phyloP scores from a whole-genome alignment of 2,329 filamentous ascomycete genomes.

The Rutstroemia sydowiana region DNA sequence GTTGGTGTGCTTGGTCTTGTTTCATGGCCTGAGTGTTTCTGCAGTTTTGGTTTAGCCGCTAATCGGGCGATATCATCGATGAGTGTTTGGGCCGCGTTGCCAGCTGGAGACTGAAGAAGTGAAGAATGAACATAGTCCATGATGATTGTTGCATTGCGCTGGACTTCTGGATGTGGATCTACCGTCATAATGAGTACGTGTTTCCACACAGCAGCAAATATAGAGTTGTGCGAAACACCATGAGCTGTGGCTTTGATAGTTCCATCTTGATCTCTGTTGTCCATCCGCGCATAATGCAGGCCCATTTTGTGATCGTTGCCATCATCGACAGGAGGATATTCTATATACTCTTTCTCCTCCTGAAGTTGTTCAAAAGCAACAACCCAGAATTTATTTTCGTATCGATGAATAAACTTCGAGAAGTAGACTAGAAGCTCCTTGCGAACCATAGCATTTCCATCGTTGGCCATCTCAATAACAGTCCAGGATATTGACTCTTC shows the following conservation, averaged over 20 bases:
- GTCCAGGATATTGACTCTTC: slow-evolving; percentile 88
- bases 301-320: slow-evolving; percentile 54
- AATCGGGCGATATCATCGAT: slow-evolving; percentile 65
- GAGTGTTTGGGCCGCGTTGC: slow-evolving; percentile 58
- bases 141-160: slow-evolving; percentile 75
- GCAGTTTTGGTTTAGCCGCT: slow-evolving; percentile 39
- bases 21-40: slow-evolving; percentile 23
- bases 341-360: slow-evolving; percentile 69
- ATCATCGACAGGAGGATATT: slow-evolving; percentile 48
- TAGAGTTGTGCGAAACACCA: slow-evolving; percentile 73
- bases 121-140: slow-evolving; percentile 78
- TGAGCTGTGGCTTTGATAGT: slow-evolving; percentile 49
- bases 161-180: slow-evolving; percentile 90
- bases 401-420: slow-evolving; percentile 82
- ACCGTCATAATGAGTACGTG: slow-evolving; percentile 84
- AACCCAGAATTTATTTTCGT: slow-evolving; percentile 87
- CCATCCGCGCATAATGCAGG: slow-evolving; percentile 51
- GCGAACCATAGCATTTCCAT: slow-evolving; percentile 89
- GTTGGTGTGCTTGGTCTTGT: slow-evolving; percentile 26
- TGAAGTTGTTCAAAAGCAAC: slow-evolving; percentile 84
- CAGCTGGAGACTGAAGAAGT: slow-evolving; percentile 70
- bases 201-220: slow-evolving; percentile 92
- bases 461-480: slow-evolving; percentile 83
- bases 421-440: slow-evolving; percentile 92
- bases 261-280: slow-evolving; percentile 49